phyloP scores from a whole-genome alignment of 495 filamentous ascomycete species.

The Trichoderma gamsii region DNA sequence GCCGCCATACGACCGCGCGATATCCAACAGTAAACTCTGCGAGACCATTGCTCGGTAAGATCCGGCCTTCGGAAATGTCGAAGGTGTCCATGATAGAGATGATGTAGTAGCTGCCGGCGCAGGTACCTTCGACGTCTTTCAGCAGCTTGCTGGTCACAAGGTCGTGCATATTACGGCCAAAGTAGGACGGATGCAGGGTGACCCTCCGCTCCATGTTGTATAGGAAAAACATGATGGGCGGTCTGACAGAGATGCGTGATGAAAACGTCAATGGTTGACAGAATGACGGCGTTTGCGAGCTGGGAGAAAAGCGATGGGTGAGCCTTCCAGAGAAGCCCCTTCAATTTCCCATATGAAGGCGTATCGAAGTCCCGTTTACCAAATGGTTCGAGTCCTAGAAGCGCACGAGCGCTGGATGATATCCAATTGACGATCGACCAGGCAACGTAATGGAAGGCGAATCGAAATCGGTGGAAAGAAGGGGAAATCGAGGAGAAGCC shows the following conservation, averaged over 20 bases:
- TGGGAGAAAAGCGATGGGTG: neutral
- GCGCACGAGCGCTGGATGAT: neutral
- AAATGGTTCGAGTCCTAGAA: neutral
- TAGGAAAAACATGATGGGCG: conserved; percentile 83
- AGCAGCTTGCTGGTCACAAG: conserved; percentile 80
- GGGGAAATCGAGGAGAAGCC: neutral
- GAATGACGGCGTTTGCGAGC: neutral
- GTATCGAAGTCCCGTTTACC: neutral
- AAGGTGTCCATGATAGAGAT: conserved; percentile 94
- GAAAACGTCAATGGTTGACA: neutral
- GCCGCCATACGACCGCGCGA: conserved; percentile 92
- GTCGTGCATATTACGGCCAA: conserved; percentile 82
- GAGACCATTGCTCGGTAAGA: conserved; percentile 80
- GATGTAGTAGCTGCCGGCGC: conserved; percentile 88
- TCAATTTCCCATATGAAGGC: conserved; percentile 1
- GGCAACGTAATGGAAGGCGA: neutral
- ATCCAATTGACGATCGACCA: neutral
- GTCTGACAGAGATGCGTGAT: conserved; percentile 8
- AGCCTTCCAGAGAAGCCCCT: neutral
- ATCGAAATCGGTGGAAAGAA: neutral
- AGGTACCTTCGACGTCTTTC: conserved; percentile 88
- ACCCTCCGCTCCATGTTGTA: conserved; percentile 90
- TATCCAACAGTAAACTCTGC: conserved; percentile 95
- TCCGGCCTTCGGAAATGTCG: conserved; percentile 83
- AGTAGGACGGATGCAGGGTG: conserved; percentile 92